Evolutionary conservation across 352 stramenopile species (phyloP).

Genomic region (Pythium coloratum): DNA sequence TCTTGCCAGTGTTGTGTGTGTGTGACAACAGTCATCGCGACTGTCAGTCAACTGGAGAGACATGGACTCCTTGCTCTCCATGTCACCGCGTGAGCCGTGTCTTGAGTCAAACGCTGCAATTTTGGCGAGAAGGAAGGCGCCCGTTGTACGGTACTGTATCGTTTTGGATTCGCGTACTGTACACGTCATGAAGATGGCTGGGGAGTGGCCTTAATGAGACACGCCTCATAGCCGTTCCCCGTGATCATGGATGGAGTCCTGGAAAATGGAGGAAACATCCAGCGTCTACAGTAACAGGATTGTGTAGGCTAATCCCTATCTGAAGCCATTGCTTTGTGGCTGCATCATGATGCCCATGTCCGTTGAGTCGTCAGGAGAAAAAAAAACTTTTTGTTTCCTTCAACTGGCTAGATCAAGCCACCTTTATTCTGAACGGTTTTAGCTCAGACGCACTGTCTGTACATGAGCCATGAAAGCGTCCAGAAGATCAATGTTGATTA

Average conservation of each 20-base stretch:
- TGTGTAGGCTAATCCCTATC: no score
- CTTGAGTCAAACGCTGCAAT: neutral
- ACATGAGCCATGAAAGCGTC: neutral
- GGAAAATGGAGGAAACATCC: neutral
- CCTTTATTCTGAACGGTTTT: neutral
- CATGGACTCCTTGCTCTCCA: neutral
- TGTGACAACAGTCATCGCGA: neutral
- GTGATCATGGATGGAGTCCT: neutral
- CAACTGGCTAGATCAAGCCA: neutral
- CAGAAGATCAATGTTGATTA: neutral
- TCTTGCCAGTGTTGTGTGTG: neutral
- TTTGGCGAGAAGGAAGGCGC: neutral
- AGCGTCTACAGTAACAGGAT: no score
- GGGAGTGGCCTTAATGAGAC: neutral
- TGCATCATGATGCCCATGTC: no score
- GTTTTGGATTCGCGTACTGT: neutral
- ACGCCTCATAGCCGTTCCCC: neutral
- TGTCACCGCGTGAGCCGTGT: neutral
- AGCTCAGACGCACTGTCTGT: neutral
- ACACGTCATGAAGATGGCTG: neutral
- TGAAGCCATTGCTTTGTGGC: no score
- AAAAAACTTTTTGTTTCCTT: neutral
- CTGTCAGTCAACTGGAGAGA: neutral
- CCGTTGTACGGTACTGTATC: neutral
- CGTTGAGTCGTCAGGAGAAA: no score